Conservation (phyloP, 176 grass and related monocot genomes). For the Tillandsia leiboldiana region DNA sequence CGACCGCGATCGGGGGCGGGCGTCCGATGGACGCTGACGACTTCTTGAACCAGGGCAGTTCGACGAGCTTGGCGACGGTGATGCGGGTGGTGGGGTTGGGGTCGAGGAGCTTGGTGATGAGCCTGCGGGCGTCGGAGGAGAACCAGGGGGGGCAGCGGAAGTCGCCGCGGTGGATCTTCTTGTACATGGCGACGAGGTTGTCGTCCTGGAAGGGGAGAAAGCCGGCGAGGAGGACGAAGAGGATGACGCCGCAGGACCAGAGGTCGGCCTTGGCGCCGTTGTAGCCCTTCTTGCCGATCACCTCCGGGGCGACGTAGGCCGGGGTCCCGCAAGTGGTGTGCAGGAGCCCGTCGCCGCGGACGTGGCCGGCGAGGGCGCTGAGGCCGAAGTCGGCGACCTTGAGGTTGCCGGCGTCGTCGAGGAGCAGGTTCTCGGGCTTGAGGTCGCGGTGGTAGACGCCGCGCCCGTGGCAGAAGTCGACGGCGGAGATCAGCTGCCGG, state of each 20-base stretch:
- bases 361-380: slow-evolving; percentile 31
- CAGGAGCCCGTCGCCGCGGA: slow-evolving; percentile 30
- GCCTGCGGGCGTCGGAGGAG: slow-evolving; percentile 21
- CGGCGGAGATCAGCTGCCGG: slow-evolving; percentile 36
- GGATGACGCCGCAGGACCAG: slow-evolving; percentile 52
- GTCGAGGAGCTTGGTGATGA: slow-evolving; percentile 31
- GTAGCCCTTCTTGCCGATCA: slow-evolving; percentile 37
- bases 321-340: slow-evolving; percentile 45
- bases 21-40: background rate
- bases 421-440: slow-evolving; percentile 51
- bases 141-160: slow-evolving; percentile 34
- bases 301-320: slow-evolving; percentile 41
- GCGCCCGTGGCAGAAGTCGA: slow-evolving; percentile 46
- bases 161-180: slow-evolving; percentile 33
- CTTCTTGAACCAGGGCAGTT: slow-evolving; percentile 35
- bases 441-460: slow-evolving; percentile 46
- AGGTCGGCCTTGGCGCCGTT: slow-evolving; percentile 45
- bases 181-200: slow-evolving; percentile 45
- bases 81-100: slow-evolving; percentile 30
- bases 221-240: slow-evolving; percentile 47
- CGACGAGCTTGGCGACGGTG: slow-evolving; percentile 21
- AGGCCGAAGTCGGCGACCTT: slow-evolving; percentile 46
- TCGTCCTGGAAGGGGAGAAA: slow-evolving; percentile 32
- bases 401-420: slow-evolving; percentile 38
- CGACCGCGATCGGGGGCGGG: background rate